Evolutionary conservation across 495 filamentous ascomycete genomes (phyloP).

Genomic region (Pseudoneurospora amorphoporcata): DNA sequence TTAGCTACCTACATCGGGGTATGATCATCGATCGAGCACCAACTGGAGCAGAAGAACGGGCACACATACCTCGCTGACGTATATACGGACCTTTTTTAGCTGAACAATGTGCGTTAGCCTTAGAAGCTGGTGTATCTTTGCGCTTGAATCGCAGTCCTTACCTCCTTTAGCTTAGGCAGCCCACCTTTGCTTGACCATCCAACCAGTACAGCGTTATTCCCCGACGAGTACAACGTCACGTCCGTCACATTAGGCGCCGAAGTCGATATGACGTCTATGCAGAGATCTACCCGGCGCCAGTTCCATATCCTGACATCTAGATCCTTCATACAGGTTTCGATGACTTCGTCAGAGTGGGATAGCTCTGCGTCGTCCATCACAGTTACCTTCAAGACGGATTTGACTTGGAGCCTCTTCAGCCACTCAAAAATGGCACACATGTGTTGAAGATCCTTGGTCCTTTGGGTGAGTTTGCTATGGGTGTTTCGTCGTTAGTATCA

Average conservation of each 20-base stretch:
- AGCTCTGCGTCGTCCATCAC: not conserved
- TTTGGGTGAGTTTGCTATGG: too few species aligned
- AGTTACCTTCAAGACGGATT: not conserved
- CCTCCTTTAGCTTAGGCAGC: not conserved
- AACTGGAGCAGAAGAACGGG: constrained; percentile 4
- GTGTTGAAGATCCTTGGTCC: not conserved
- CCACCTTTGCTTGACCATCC: not conserved
- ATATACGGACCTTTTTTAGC: not conserved
- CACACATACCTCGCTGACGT: not conserved
- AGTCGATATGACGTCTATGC: not conserved
- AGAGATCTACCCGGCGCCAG: not conserved
- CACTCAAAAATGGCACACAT: not conserved
- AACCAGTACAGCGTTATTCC: not conserved
- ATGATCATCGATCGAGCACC: not conserved
- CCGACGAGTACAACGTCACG: not conserved
- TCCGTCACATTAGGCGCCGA: not conserved
- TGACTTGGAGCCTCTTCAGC: not conserved
- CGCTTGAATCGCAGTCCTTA: not conserved
- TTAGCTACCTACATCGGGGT: not conserved
- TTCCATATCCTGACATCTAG: not conserved
- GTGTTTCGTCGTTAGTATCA: too few species aligned
- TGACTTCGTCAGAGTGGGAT: not conserved
- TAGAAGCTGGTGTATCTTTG: too few species aligned
- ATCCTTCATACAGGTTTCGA: not conserved
- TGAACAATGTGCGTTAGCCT: not conserved